Evolutionary conservation across 108 stramenopile species (phyloP), one percentile per base, ranked within the genome.

Genomic region (Bacterosira constricta): DNA sequence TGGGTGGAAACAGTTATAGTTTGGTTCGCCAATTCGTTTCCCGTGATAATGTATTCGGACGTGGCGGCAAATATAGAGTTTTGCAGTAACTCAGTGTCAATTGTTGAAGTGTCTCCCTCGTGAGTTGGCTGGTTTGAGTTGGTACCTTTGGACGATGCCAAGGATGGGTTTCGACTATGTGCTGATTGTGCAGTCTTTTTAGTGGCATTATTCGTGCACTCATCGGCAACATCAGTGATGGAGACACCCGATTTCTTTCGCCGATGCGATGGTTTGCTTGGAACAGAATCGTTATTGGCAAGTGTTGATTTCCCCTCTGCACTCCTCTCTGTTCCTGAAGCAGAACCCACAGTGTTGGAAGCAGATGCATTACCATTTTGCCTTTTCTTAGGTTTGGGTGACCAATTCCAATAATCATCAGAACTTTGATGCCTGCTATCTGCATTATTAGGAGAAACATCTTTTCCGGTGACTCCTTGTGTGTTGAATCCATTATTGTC

Each of bases 21-120:
- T 60, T 88, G 87, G 49, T 88, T 87, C 6, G 90, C 83, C 38
- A 92, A 53, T 52, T 92, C 94, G 35, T 79, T 85, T 20, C 91
- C 94, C 8, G 91, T 95, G 44, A 95, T 92, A 20, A 91, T 90
- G 70, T 90, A 95, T 54, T 92, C 91, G 27, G 76, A 76, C 2
- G 88, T 87, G 0, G 88, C 85, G 42, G 88, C 88, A 71, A 94
- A 94, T 37, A 94, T 90, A 15, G 89, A 89, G 30, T 76, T 69
- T 66, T 66, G 57, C 23, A 57, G 38, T 37, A 65, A 41, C 20
- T 75, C 74, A 41, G 63, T 75, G 38, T 77, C 77, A 20, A 77
- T 63, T 30, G 77, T 70, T 8, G 69, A 77, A 30, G 54, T 63
- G 41, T 72, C 71, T 34, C 71, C 76, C 50, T 64, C 68, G 59